These are phyloP conservation scores for Fusarium heterosporum DNA, from an alignment of 2,329 filamentous ascomycete species.

Conservation along the genomic window DNA sequence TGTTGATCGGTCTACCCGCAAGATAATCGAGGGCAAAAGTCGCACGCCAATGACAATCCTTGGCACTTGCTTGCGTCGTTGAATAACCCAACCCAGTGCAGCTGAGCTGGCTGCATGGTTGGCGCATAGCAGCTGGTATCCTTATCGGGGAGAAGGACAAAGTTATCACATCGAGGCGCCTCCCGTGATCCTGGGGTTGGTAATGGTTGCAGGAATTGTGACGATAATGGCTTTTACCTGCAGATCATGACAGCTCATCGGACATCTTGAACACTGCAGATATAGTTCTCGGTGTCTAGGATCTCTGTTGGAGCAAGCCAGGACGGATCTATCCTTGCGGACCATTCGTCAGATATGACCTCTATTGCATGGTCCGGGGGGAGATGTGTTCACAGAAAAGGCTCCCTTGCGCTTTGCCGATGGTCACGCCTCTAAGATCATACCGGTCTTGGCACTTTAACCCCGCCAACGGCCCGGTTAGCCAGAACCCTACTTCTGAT, in stretches of 20 bases:
- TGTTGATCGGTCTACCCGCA: conserved; percentile 21
- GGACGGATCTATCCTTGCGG: conserved; percentile 11
- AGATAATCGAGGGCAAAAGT: conserved; percentile 15
- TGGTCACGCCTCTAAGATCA: conserved; percentile 40
- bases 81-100: conserved; percentile 33
- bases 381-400: conserved; percentile 10
- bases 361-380: conserved; percentile 23
- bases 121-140: conserved; percentile 20
- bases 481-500: conserved; percentile 24
- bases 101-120: conserved; percentile 38
- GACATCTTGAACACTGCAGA: conserved; percentile 39
- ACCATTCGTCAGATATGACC: conserved; percentile 26
- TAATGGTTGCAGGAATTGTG: conserved; percentile 23
- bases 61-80: conserved; percentile 26
- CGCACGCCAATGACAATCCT: conserved; percentile 39
- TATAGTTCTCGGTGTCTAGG: conserved; percentile 28
- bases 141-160: conserved; percentile 30
- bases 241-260: conserved; percentile 44
- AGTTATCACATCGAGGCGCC: conserved; percentile 18
- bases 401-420: conserved; percentile 28
- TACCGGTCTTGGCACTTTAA: conserved; percentile 21
- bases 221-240: conserved; percentile 24
- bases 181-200: conserved; percentile 32
- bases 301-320: conserved; percentile 21
- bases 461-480: conserved; percentile 44